Conservation (phyloP, 129 eudicot genomes). For the Flaveria sonorensis region DNA sequence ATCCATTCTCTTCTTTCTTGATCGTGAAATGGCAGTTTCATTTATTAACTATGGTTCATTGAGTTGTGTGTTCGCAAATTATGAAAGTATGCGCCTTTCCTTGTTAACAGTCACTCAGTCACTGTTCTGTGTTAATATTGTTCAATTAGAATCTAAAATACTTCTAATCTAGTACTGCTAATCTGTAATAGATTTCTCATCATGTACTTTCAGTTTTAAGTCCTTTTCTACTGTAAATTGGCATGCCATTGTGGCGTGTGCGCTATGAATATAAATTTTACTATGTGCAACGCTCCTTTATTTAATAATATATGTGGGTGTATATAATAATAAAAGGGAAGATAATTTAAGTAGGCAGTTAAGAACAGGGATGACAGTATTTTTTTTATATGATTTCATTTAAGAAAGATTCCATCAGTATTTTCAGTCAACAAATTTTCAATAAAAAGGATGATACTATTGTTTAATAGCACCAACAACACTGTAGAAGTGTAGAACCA, state of each 20-base stretch:
- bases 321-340: background rate
- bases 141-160: background rate
- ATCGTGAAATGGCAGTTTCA: background rate
- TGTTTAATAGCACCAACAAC: background rate
- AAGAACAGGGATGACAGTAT: constrained; percentile 2
- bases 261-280: background rate
- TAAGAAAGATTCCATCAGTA: background rate
- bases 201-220: constrained; percentile 1
- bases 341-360: constrained; percentile 1
- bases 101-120: constrained; percentile 2
- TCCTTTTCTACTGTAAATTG: background rate
- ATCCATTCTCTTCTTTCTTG: background rate
- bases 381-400: background rate
- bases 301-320: background rate
- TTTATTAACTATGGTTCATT: constrained; percentile 1
- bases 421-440: background rate
- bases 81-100: constrained; percentile 5
- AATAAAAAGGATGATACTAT: background rate
- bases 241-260: background rate
- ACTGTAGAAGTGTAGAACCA: background rate
- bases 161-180: constrained; percentile 8
- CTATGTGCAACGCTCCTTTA: background rate
- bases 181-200: constrained; percentile 9
- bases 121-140: constrained; percentile 2
- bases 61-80: constrained; percentile 3